These are phyloP conservation scores for Zostera marina DNA, from an alignment of 116 monocot genomes.

Conservation along the genomic window DNA sequence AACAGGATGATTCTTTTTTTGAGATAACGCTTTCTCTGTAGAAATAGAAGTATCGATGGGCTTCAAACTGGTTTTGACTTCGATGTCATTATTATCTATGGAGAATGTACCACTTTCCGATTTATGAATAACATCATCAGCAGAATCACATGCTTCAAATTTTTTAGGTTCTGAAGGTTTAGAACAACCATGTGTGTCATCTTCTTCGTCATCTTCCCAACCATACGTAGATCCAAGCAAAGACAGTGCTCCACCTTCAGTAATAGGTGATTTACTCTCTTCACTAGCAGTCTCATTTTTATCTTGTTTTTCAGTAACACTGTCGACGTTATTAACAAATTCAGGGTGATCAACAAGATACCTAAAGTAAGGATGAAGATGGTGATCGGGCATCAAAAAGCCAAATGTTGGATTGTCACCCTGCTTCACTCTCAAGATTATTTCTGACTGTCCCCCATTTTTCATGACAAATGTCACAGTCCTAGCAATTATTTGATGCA, in stretches of 20 bases:
- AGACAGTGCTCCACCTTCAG: slow-evolving; percentile 47
- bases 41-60: slow-evolving; percentile 5
- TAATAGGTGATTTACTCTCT: slow-evolving; percentile 6
- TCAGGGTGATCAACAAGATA: slow-evolving; percentile 76
- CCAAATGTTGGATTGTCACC: slow-evolving; percentile 94
- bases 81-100: not conserved
- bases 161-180: slow-evolving; percentile 7
- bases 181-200: slow-evolving; percentile 5
- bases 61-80: slow-evolving; percentile 15
- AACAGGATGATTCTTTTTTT: slow-evolving; percentile 20
- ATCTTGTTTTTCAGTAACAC: slow-evolving; percentile 10
- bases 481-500: slow-evolving; percentile 85
- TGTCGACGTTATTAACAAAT: slow-evolving; percentile 23
- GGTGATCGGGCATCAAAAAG: slow-evolving; percentile 89
- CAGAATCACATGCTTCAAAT: slow-evolving; percentile 1
- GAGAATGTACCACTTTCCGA: slow-evolving; percentile 5
- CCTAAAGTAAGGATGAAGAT: slow-evolving; percentile 73
- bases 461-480: slow-evolving; percentile 73
- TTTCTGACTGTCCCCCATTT: slow-evolving; percentile 90
- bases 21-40: slow-evolving; percentile 22
- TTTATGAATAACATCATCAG: not conserved
- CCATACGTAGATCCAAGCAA: slow-evolving; percentile 77
- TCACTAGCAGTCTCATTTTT: slow-evolving; percentile 9
- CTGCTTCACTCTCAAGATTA: slow-evolving; percentile 85
- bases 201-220: slow-evolving; percentile 59